phyloP scores from a whole-genome alignment of 106 monocot genomes.

The Dioscorea zingiberensis region DNA sequence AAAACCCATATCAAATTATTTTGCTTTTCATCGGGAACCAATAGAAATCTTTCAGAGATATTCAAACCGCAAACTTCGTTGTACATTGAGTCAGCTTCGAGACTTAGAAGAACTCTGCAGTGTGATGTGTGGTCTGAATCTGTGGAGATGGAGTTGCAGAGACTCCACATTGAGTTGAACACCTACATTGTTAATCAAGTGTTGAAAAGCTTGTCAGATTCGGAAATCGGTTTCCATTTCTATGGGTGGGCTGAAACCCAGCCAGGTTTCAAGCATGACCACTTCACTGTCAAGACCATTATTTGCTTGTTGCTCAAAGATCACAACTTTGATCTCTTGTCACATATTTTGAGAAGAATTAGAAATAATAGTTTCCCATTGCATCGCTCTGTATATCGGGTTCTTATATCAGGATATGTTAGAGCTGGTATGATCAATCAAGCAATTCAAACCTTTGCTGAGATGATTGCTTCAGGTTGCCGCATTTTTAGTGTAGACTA shows the following conservation, averaged over 20 bases:
- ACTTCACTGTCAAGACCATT: slow-evolving; percentile 52
- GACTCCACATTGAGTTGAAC: slow-evolving; percentile 32
- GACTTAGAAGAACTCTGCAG: slow-evolving; percentile 21
- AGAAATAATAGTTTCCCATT: slow-evolving; percentile 34
- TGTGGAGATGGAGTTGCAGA: slow-evolving; percentile 45
- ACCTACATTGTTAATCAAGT: slow-evolving; percentile 64
- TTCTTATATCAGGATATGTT: slow-evolving; percentile 78
- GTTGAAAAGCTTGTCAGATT: slow-evolving; percentile 48
- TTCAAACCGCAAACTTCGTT: slow-evolving; percentile 15
- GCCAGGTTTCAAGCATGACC: slow-evolving; percentile 57
- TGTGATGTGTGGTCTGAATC: slow-evolving; percentile 47
- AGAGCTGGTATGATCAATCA: slow-evolving; percentile 43
- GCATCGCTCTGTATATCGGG: slow-evolving; percentile 63
- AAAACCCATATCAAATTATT: slow-evolving; percentile 3
- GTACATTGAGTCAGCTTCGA: slow-evolving; percentile 16
- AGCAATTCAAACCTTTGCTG: slow-evolving; percentile 63
- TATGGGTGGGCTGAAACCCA: slow-evolving; percentile 68
- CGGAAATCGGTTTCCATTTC: slow-evolving; percentile 53
- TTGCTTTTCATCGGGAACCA: slow-evolving; percentile 1
- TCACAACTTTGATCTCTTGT: slow-evolving; percentile 52
- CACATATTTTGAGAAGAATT: slow-evolving; percentile 44
- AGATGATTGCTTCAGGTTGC: slow-evolving; percentile 71
- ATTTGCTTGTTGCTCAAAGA: slow-evolving; percentile 49
- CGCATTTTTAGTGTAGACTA: slow-evolving; percentile 73
- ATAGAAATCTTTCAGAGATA: slow-evolving; percentile 18